Conservation (phyloP, 2,329 filamentous ascomycete genomes). For the Sporothrix sp. region DNA sequence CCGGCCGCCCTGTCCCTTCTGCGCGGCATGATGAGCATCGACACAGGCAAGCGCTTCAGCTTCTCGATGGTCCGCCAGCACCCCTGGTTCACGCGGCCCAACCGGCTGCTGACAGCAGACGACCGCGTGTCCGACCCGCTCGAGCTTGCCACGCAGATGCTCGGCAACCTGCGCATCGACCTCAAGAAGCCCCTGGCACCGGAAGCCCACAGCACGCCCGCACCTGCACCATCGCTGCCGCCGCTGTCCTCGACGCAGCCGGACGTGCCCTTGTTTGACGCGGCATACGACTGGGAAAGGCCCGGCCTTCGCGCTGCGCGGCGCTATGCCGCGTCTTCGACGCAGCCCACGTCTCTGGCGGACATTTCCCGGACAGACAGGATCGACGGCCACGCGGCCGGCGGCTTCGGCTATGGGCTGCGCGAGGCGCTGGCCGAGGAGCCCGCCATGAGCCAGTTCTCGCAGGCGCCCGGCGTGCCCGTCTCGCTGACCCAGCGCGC, state of each 20-base stretch:
- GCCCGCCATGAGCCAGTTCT: slow-evolving; percentile 80
- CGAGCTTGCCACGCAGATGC: slow-evolving; percentile 85
- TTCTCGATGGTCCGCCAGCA: slow-evolving; percentile 80
- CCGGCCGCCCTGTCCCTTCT: slow-evolving; percentile 67
- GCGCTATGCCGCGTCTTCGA: slow-evolving; percentile 35
- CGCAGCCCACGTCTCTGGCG: slow-evolving; percentile 35
- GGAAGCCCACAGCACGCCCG: slow-evolving; percentile 48
- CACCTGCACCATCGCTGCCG: slow-evolving; percentile 40
- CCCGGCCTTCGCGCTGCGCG: slow-evolving; percentile 49
- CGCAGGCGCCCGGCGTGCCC: slow-evolving; percentile 65
- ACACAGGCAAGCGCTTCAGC: slow-evolving; percentile 66
- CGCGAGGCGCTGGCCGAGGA: slow-evolving; percentile 69
- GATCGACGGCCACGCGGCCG: slow-evolving; percentile 17
- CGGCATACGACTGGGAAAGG: slow-evolving; percentile 80
- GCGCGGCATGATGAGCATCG: slow-evolving; percentile 84
- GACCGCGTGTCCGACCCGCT: slow-evolving; percentile 72
- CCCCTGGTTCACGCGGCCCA: slow-evolving; percentile 85
- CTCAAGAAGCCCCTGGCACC: slow-evolving; percentile 55
- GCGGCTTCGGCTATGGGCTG: slow-evolving; percentile 11
- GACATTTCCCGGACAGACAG: slow-evolving; percentile 29
- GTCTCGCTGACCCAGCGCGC: slow-evolving; percentile 83
- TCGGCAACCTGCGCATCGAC: slow-evolving; percentile 82
- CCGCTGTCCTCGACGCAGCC: slow-evolving; percentile 34
- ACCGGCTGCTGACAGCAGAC: slow-evolving; percentile 63
- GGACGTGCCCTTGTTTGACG: slow-evolving; percentile 61